Evolutionary conservation across 129 eudicot species (phyloP).

Genomic region (Heracleum sosnowskyi): DNA sequence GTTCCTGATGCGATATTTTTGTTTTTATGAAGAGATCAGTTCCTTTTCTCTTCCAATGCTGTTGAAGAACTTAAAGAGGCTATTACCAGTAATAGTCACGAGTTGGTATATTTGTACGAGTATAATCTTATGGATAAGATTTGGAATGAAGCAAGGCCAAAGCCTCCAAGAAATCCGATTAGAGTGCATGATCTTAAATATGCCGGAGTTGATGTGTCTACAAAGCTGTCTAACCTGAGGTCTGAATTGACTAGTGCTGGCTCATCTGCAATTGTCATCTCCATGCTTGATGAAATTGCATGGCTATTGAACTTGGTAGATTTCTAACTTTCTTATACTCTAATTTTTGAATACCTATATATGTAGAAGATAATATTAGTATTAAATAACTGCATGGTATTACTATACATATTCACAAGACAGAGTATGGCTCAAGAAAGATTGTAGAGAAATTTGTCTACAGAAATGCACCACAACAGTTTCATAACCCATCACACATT

Average conservation of each 20-base stretch:
- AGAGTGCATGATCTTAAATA: slow-evolving; percentile 78
- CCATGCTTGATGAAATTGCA: slow-evolving; percentile 95
- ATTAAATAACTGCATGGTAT: background rate
- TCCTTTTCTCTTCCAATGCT: slow-evolving; percentile 90
- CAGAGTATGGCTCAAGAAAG: background rate
- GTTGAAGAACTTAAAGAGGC: slow-evolving; percentile 73
- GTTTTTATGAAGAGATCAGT: slow-evolving; percentile 92
- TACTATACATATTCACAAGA: background rate
- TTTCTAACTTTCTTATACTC: slow-evolving; percentile 3
- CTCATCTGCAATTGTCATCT: slow-evolving; percentile 67
- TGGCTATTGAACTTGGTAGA: slow-evolving; percentile 93
- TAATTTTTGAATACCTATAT: background rate
- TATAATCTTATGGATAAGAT: slow-evolving; percentile 86
- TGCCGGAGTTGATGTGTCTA: slow-evolving; percentile 83
- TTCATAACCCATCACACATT: background rate
- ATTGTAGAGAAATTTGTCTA: background rate
- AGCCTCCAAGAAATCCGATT: slow-evolving; percentile 60
- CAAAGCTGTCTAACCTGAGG: slow-evolving; percentile 71
- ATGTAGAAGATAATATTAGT: background rate
- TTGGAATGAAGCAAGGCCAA: slow-evolving; percentile 87
- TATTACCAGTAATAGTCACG: slow-evolving; percentile 55
- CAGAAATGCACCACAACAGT: background rate
- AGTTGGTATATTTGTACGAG: slow-evolving; percentile 77
- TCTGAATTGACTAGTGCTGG: slow-evolving; percentile 57
- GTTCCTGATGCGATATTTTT: slow-evolving; percentile 45